These are phyloP conservation scores for Suhomyces ambrosiae DNA, from an alignment of 1,139 yeast species.

Conservation along the genomic window DNA sequence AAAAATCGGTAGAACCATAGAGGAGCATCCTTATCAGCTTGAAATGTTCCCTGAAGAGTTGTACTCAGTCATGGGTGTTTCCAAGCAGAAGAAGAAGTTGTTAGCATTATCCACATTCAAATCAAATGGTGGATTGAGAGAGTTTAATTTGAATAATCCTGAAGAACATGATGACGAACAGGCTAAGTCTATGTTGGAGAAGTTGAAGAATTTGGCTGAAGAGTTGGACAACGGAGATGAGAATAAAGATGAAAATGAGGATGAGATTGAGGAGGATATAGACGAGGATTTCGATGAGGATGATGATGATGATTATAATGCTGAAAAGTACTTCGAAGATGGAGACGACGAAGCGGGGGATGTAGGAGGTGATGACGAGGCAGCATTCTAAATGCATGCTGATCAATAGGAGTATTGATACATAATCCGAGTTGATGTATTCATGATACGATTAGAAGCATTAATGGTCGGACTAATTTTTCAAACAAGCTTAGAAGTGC, in stretches of 20 bases:
- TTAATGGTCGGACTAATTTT: no score
- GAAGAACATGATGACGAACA: constrained; percentile 31
- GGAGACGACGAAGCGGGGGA: constrained; percentile 79
- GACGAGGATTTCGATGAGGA: constrained; percentile 66
- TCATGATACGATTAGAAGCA: no score
- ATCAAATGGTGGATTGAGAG: constrained; percentile 49
- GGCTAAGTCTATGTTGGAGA: constrained; percentile 54
- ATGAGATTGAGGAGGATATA: constrained; percentile 50
- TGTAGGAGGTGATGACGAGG: constrained; percentile 71
- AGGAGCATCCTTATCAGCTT: constrained; percentile 77
- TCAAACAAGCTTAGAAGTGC: no score
- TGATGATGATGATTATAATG: constrained; percentile 65
- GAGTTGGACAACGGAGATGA: constrained; percentile 49
- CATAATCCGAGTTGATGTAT: no score
- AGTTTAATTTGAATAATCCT: constrained; percentile 28
- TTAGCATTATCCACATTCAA: constrained; percentile 53
- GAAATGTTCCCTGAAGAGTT: constrained; percentile 81
- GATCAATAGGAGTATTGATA: no score
- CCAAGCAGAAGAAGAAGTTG: constrained; percentile 54
- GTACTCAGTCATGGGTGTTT: constrained; percentile 71
- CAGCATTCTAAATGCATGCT: no score
- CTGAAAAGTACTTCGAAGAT: constrained; percentile 60
- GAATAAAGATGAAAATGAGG: constrained; percentile 43
- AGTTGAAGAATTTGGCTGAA: constrained; percentile 61
- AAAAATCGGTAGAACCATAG: constrained; percentile 74